Base-by-base conservation (phyloP, 805 yeast genomes). In the Cyberlindnera euphorbiae region DNA sequence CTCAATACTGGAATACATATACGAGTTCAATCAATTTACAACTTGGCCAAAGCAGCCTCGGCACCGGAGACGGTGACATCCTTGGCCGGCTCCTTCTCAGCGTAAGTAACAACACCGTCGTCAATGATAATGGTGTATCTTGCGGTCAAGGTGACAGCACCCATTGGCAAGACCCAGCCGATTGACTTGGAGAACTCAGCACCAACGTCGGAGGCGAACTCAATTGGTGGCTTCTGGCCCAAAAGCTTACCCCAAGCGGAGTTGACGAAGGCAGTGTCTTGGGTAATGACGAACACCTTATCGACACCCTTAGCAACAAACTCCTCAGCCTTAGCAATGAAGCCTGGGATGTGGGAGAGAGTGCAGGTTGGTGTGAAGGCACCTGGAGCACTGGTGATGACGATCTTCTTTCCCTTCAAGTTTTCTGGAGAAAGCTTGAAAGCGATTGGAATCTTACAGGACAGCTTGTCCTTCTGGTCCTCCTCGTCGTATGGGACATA, bases 291-390 rank as follows among this genome's bases (percentile, higher is more conserved):
- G 36, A 82, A 63, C 40, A 82, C 64, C 50, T 45, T 40, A 29
- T 80, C 84, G 30, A 79, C 79, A 26, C 80, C 77, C 61, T 78
- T 79, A 37, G 65, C 60, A 51, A 68, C 60, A 54, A 84, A 71
- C 36, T 73, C 71, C 16, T 56, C 57, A 36, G 71, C 57, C 45
- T 75, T 64, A 40, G 63, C 53, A 39, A 81, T 58, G 64, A 64
- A 81, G 17, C 79, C 84, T 38, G 90, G 90, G 42, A 82, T 71
- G 60, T 82, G 93, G 50, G 73, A 67, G 33, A 71, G 75, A 32
- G 83, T 70, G 61, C 93, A 83, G 7, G 90, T 77, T 38, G 90
- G 94, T 18, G 95, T 83, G 69, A 83, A 85, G 9, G 95, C 93
- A 44, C 89, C 94, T 44, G 94, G 93, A 23, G 84, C 88, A 41